phyloP scores from a whole-genome alignment of 768 basidiomycete species.

The Leucosporidium creatinivorum region DNA sequence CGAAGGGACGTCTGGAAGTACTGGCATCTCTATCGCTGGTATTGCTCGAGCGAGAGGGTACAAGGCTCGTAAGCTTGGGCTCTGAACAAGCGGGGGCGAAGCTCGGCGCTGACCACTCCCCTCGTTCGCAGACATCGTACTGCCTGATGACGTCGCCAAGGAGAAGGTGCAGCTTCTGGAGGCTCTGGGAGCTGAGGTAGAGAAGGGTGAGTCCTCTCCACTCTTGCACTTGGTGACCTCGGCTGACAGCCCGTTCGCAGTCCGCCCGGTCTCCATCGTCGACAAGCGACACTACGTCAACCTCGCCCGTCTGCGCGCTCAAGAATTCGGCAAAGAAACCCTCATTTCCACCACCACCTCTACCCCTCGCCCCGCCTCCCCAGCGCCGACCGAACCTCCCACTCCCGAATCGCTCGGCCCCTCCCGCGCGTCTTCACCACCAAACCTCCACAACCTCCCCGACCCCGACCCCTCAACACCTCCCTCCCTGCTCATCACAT shows the following conservation, averaged over 20 bases:
- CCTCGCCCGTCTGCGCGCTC: slow-evolving; percentile 70
- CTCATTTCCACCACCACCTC: slow-evolving; percentile 4
- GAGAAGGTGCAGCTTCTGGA: slow-evolving; percentile 82
- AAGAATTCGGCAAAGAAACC: slow-evolving; percentile 54
- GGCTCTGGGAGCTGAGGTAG: slow-evolving; percentile 80
- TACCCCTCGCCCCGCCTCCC: slow-evolving; percentile 2
- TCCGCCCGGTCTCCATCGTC: slow-evolving; percentile 90
- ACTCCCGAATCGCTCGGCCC: not conserved
- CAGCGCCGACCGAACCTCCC: slow-evolving; percentile 6
- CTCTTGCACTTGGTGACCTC: not conserved
- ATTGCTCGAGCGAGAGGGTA: slow-evolving; percentile 51
- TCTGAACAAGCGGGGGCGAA: not conserved
- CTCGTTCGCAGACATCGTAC: slow-evolving; percentile 4
- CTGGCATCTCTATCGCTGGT: slow-evolving; percentile 92
- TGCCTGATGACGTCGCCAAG: slow-evolving; percentile 47
- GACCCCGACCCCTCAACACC: slow-evolving; percentile 3
- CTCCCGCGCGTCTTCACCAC: not conserved
- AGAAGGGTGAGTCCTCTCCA: slow-evolving; percentile 45
- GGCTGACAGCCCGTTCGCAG: slow-evolving; percentile 37
- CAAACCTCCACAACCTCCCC: slow-evolving; percentile 35
- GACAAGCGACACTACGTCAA: slow-evolving; percentile 89
- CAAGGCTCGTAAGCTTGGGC: slow-evolving; percentile 27
- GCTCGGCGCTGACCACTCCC: not conserved
- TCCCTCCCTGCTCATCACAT: slow-evolving; percentile 19
- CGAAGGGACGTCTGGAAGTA: slow-evolving; percentile 93